These are phyloP conservation scores for Suhomyces sp. DNA, from an alignment of 805 yeast species.

Conservation along the genomic window DNA sequence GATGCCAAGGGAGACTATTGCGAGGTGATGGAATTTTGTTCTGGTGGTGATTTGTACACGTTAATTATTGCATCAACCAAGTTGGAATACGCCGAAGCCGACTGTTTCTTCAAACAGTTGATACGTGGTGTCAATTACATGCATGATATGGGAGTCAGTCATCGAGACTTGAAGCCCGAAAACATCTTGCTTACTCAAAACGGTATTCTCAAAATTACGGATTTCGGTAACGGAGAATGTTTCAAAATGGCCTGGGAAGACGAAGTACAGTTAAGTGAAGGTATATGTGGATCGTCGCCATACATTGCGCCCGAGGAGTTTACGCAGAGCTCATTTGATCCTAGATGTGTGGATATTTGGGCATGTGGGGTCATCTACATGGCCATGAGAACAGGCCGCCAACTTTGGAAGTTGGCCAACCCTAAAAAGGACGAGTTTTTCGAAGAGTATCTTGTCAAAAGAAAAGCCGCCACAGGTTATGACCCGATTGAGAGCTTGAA, in stretches of 20 bases:
- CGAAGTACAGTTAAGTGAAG: slow-evolving; percentile 65
- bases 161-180: slow-evolving; percentile 87
- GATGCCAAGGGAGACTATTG: slow-evolving; percentile 82
- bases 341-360: slow-evolving; percentile 85
- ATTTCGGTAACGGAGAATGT: slow-evolving; percentile 85
- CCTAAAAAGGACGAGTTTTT: slow-evolving; percentile 76
- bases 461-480: slow-evolving; percentile 82
- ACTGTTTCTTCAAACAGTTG: slow-evolving; percentile 84
- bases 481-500: slow-evolving; percentile 87
- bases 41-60: slow-evolving; percentile 79
- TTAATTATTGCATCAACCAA: slow-evolving; percentile 73
- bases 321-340: slow-evolving; percentile 64
- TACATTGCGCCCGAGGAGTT: slow-evolving; percentile 91
- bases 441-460: slow-evolving; percentile 65
- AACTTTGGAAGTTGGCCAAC: slow-evolving; percentile 84
- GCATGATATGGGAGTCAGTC: slow-evolving; percentile 89
- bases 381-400: slow-evolving; percentile 94
- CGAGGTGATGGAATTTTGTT: slow-evolving; percentile 82
- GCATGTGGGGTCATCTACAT: slow-evolving; percentile 89
- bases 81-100: slow-evolving; percentile 79
- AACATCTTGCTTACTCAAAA: slow-evolving; percentile 69
- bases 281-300: slow-evolving; percentile 83
- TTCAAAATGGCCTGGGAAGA: slow-evolving; percentile 83
- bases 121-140: slow-evolving; percentile 80
- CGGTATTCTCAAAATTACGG: slow-evolving; percentile 78